A percentile compares a stretch with the other conserved stretches of the same genome.
Evolutionary conservation across 1,139 yeast genomes (phyloP).

Genomic region (Lodderomyces beijingensis): DNA sequence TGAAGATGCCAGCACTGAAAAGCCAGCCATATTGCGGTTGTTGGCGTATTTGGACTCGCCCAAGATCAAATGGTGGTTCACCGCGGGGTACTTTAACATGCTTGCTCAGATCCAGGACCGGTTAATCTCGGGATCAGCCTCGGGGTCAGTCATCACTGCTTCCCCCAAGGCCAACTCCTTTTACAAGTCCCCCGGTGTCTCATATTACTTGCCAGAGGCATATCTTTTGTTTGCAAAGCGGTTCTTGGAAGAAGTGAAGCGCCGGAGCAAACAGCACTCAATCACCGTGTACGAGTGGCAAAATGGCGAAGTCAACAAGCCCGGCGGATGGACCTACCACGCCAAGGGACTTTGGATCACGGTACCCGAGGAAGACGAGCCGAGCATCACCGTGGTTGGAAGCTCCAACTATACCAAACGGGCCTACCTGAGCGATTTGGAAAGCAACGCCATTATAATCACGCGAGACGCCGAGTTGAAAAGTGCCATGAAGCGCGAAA

Average conservation of each 20-base stretch:
- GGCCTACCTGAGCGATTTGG: constrained; percentile 84
- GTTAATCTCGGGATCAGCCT: constrained; percentile 55
- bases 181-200: constrained; percentile 77
- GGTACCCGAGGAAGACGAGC: constrained; percentile 52
- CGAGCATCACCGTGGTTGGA: constrained; percentile 79
- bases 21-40: constrained; percentile 59
- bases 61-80: constrained; percentile 72
- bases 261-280: constrained; percentile 38
- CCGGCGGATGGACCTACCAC: constrained; percentile 94
- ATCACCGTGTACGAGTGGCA: constrained; percentile 79
- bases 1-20: constrained; percentile 68
- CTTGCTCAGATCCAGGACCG: constrained; percentile 66
- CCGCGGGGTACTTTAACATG: constrained; percentile 97
- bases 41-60: constrained; percentile 56
- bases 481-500: constrained; percentile 54
- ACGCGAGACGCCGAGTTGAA: constrained; percentile 66
- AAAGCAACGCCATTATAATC: constrained; percentile 74
- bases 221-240: constrained; percentile 71
- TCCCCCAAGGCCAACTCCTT: constrained; percentile 93
- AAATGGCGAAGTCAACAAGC: constrained; percentile 75
- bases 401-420: constrained; percentile 91
- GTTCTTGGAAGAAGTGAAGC: constrained; percentile 56
- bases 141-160: constrained; percentile 80
- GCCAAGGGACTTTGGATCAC: constrained; percentile 96
- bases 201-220: constrained; percentile 82